phyloP scores from a whole-genome alignment of 805 yeast genomes.

The Suhomyces canberraensis region DNA sequence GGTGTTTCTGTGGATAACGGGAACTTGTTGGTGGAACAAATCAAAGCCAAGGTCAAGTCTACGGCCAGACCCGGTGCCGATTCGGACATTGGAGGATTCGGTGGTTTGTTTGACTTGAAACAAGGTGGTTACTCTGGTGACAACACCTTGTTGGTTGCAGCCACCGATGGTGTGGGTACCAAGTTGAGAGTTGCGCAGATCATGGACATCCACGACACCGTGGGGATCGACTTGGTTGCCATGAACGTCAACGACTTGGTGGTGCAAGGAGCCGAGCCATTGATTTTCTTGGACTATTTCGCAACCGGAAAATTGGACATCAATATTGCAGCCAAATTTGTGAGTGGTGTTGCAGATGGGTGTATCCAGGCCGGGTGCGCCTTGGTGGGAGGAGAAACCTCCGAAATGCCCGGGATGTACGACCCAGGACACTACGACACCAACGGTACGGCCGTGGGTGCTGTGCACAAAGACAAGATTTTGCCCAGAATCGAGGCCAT shows the following conservation, averaged over 20 bases:
- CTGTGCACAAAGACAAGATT: constrained; percentile 71
- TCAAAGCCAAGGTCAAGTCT: constrained; percentile 85
- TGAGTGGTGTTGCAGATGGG: constrained; percentile 94
- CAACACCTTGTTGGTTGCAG: constrained; percentile 85
- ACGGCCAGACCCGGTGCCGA: constrained; percentile 96
- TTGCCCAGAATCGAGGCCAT: constrained; percentile 69
- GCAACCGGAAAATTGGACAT: constrained; percentile 93
- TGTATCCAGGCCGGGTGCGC: constrained; percentile 96
- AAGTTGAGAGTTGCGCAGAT: constrained; percentile 92
- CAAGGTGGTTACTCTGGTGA: constrained; percentile 83
- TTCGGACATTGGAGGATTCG: constrained; percentile 97
- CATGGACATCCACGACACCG: constrained; percentile 88
- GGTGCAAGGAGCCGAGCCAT: constrained; percentile 98
- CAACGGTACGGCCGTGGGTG: constrained; percentile 98
- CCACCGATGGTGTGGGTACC: constrained; percentile 99
- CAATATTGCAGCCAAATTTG: constrained; percentile 80
- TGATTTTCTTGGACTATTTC: constrained; percentile 91
- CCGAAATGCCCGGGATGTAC: constrained; percentile 99
- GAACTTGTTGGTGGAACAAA: constrained; percentile 81
- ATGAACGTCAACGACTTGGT: constrained; percentile 98
- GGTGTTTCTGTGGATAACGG: constrained; percentile 99
- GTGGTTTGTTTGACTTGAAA: constrained; percentile 90
- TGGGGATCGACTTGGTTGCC: constrained; percentile 97
- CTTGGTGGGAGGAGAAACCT: constrained; percentile 97
- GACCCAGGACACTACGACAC: constrained; percentile 95